These are phyloP conservation scores for Scolecobasidium constrictum DNA, from an alignment of 2,329 filamentous ascomycete species.

Conservation along the genomic window DNA sequence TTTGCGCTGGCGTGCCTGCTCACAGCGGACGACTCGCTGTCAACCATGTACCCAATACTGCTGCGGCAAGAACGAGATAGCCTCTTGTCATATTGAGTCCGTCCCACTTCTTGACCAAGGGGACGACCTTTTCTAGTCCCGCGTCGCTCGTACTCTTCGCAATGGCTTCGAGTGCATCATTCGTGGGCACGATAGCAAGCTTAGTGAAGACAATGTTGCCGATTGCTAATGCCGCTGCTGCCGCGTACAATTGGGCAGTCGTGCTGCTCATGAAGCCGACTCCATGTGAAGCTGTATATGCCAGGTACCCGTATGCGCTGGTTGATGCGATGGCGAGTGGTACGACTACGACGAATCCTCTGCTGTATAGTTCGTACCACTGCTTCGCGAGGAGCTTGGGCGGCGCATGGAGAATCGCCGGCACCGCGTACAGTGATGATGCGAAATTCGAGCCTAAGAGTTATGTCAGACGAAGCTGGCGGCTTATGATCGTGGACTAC, in stretches of 20 bases:
- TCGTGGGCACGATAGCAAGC: neutral
- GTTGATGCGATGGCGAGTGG: neutral
- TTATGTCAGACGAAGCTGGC: too few relatives aligned
- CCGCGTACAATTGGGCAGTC: neutral
- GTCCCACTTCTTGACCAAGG: neutral
- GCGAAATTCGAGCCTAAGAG: neutral
- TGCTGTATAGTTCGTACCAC: neutral
- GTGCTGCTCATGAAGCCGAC: neutral
- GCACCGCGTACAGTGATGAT: neutral
- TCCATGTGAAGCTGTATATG: neutral
- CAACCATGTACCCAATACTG: too few relatives aligned
- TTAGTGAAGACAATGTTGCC: neutral
- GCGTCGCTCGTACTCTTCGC: too few relatives aligned
- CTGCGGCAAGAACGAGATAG: neutral
- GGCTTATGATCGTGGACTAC: too few relatives aligned
- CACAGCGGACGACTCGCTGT: too few relatives aligned
- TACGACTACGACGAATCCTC: neutral
- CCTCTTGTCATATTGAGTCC: neutral
- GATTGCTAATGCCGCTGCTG: neutral
- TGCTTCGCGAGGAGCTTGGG: neutral
- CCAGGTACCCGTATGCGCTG: neutral
- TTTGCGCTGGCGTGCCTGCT: too few relatives aligned
- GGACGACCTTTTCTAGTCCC: too few relatives aligned
- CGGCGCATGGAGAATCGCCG: neutral
- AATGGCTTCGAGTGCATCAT: neutral